Percentiles rank a stretch among this genome's conserved stretches.
phyloP scores from a whole-genome alignment of 805 yeast species.

The Metschnikowia arizonensis region DNA sequence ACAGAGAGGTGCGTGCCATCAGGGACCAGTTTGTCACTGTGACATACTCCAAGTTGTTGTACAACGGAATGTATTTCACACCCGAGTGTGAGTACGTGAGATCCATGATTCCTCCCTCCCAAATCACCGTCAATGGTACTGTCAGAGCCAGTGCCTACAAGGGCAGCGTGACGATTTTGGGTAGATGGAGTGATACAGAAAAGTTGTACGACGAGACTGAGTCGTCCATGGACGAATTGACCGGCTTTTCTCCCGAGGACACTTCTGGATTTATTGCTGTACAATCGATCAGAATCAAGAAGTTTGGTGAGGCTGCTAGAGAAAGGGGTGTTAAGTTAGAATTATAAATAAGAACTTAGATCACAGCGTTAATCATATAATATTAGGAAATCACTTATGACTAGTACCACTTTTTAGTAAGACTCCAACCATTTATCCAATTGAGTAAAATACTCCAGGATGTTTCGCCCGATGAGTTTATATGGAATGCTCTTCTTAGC shows the following conservation, averaged over 20 bases:
- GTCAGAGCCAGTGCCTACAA: conserved; percentile 93
- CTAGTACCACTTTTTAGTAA: not conserved
- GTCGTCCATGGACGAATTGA: conserved; percentile 98
- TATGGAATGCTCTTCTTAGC: conserved; percentile 36
- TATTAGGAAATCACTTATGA: not conserved
- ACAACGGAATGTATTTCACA: conserved; percentile 96
- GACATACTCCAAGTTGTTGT: conserved; percentile 80
- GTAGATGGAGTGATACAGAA: conserved; percentile 94
- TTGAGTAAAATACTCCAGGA: conserved; percentile 18
- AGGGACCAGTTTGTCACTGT: conserved; percentile 97
- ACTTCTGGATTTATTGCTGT: conserved; percentile 97
- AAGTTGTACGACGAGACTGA: conserved; percentile 96
- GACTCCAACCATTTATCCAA: conserved; percentile 9
- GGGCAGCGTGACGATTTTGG: conserved; percentile 79
- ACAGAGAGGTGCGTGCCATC: conserved; percentile 94
- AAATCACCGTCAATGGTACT: conserved; percentile 90
- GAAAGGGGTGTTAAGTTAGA: conserved; percentile 59
- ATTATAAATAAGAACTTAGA: conserved; percentile 28
- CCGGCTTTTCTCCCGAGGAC: conserved; percentile 96
- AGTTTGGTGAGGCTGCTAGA: conserved; percentile 93
- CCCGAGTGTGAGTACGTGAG: conserved; percentile 98
- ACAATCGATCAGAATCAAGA: conserved; percentile 96
- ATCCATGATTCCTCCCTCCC: conserved; percentile 91
- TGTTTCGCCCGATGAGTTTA: conserved; percentile 27
- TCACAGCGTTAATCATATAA: not conserved